These are phyloP conservation scores for Kwoniella botswanensis DNA, from an alignment of 768 basidiomycete species.

Conservation along the genomic window DNA sequence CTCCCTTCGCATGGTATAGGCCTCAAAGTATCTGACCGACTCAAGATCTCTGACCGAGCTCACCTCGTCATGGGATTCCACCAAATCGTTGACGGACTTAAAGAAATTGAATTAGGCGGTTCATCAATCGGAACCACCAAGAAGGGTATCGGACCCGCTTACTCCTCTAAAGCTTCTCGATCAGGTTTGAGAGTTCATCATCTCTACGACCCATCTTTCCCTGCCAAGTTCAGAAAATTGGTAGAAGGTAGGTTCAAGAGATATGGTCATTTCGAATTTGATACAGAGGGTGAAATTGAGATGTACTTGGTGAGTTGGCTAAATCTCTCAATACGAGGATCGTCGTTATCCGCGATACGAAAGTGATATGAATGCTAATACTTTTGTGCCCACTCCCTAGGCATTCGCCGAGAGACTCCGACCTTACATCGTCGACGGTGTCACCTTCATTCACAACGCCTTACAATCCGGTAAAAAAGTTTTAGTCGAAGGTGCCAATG, in stretches of 20 bases:
- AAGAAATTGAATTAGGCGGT: constrained; percentile 95
- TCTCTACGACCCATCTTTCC: constrained; percentile 86
- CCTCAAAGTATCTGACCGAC: constrained; percentile 77
- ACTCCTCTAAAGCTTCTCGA: constrained; percentile 95
- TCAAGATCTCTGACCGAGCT: constrained; percentile 94
- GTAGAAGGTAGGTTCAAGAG: constrained; percentile 98
- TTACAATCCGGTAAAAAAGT: constrained; percentile 75
- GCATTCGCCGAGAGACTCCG: constrained; percentile 78
- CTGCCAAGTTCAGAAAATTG: constrained; percentile 87
- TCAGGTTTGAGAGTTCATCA: constrained; percentile 96
- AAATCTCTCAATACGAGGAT: no score
- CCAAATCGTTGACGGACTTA: constrained; percentile 98
- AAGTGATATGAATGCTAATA: neutral
- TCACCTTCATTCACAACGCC: constrained; percentile 81
- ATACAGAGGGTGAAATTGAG: constrained; percentile 92
- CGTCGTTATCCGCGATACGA: no score
- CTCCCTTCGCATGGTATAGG: constrained; percentile 62
- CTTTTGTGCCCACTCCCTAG: constrained; percentile 58
- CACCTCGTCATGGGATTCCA: constrained; percentile 99
- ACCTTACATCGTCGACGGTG: constrained; percentile 88
- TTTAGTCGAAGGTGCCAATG: constrained; percentile 96
- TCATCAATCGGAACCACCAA: constrained; percentile 89
- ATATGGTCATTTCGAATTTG: constrained; percentile 96
- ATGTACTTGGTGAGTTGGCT: constrained; percentile 75
- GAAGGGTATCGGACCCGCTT: constrained; percentile 97